Conservation (phyloP, 2,329 filamentous ascomycete genomes). For the Claviceps capensis region DNA sequence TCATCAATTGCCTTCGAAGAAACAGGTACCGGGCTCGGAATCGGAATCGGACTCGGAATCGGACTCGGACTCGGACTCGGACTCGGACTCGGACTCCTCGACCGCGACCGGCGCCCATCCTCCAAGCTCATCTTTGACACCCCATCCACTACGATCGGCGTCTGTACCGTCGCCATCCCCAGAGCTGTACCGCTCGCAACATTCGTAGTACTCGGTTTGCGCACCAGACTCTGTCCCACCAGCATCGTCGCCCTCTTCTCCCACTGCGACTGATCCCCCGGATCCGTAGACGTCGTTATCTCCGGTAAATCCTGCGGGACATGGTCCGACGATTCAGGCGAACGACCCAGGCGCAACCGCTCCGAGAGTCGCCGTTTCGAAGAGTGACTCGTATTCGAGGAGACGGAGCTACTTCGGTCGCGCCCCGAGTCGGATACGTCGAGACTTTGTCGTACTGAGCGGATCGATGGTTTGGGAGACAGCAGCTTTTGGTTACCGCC, state of each 20-base stretch:
- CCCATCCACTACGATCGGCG: constrained; percentile 9
- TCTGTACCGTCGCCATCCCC: too few species aligned
- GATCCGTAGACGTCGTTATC: constrained; percentile 38
- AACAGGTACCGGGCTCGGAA: constrained; percentile 16
- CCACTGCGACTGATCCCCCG: constrained; percentile 60
- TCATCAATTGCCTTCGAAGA: constrained; percentile 43
- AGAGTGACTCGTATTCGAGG: constrained; percentile 25
- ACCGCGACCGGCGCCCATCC: background rate
- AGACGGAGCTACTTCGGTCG: constrained; percentile 34
- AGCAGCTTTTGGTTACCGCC: constrained; percentile 18
- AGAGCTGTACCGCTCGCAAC: too few species aligned
- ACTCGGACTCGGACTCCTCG: constrained; percentile 4
- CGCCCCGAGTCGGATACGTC: constrained; percentile 31
- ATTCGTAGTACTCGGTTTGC: constrained; percentile 25
- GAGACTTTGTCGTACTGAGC: constrained; percentile 26
- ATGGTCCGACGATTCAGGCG: constrained; percentile 50
- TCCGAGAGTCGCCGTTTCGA: constrained; percentile 46
- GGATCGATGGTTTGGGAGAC: constrained; percentile 15
- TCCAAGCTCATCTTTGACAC: constrained; percentile 15
- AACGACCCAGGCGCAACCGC: constrained; percentile 52
- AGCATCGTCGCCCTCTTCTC: constrained; percentile 87
- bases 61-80: constrained; percentile 9
- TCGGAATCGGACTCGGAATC: constrained; percentile 6
- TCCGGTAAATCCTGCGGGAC: constrained; percentile 70
- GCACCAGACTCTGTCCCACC: constrained; percentile 45